Conservation (phyloP, 2,329 filamentous ascomycete species). For the Fusarium sulawesiense region DNA sequence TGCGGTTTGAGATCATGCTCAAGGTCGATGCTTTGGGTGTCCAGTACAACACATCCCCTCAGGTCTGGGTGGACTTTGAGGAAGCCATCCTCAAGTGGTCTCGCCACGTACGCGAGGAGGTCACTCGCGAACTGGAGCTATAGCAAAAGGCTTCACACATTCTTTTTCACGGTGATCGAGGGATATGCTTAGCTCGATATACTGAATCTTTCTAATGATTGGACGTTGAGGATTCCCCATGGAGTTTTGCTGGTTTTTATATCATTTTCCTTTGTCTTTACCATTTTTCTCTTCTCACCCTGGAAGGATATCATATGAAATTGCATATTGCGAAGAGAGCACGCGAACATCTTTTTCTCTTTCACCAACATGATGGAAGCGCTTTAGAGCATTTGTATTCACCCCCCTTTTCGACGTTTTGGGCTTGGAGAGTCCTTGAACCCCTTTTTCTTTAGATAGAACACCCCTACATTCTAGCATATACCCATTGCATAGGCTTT, state of each 20-base stretch:
- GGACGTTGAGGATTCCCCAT: conserved; percentile 40
- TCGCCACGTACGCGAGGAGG: conserved; percentile 82
- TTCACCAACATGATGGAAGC: conserved; percentile 22
- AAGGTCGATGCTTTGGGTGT: conserved; percentile 87
- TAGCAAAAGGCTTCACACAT: conserved; percentile 47
- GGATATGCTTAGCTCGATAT: conserved; percentile 9
- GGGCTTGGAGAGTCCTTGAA: conserved; percentile 26
- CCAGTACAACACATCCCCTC: conserved; percentile 76
- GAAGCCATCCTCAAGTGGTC: conserved; percentile 86
- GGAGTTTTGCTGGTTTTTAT: conserved; percentile 41
- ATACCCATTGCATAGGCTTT: conserved; percentile 52
- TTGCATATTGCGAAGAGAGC: conserved; percentile 43
- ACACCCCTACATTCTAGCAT: conserved; percentile 49
- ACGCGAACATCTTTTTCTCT: conserved; percentile 13
- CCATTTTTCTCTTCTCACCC: background rate
- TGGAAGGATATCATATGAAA: conserved; percentile 35
- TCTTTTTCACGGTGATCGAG: conserved; percentile 8
- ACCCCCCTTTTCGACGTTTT: conserved; percentile 9
- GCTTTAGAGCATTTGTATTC: conserved; percentile 34
- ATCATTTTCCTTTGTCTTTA: conserved; percentile 14
- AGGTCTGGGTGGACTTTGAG: conserved; percentile 86
- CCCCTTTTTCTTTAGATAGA: conserved; percentile 27
- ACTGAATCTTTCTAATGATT: conserved; percentile 41
- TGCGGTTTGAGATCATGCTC: conserved; percentile 90
- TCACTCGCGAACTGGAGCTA: conserved; percentile 72